Evolutionary conservation across 345 rosid genomes (phyloP).

Genomic region (Camelina neglecta): DNA sequence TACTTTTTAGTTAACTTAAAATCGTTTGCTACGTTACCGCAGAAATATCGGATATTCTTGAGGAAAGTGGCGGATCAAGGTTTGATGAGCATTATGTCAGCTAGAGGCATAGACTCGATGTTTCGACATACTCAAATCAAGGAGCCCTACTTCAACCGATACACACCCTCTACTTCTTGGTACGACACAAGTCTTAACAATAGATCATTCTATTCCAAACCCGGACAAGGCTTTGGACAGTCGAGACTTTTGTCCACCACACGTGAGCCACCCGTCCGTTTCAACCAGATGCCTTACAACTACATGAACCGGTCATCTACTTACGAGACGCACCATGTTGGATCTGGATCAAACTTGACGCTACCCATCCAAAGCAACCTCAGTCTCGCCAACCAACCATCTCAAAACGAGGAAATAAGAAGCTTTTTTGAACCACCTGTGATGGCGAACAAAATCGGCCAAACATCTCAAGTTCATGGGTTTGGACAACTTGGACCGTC

Average conservation of each 20-base stretch:
- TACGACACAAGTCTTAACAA: conserved; percentile 28
- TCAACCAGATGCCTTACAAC: conserved; percentile 28
- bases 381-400: conserved; percentile 20
- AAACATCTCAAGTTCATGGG: conserved; percentile 35
- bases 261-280: conserved; percentile 21
- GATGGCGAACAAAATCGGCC: conserved; percentile 23
- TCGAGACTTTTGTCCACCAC: conserved; percentile 42
- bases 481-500: conserved; percentile 30
- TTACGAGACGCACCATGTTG: conserved; percentile 28
- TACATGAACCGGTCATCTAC: conserved; percentile 38
- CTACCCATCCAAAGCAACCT: conserved; percentile 35
- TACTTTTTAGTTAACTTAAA: conserved; percentile 1
- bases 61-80: conserved; percentile 52
- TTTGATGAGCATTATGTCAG: background rate
- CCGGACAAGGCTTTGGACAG: conserved; percentile 34
- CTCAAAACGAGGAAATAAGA: conserved; percentile 26
- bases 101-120: conserved; percentile 40
- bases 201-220: conserved; percentile 28
- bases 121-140: conserved; percentile 43
- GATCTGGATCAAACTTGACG: conserved; percentile 38
- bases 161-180: conserved; percentile 25
- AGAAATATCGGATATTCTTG: conserved; percentile 77
- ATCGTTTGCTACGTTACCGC: conserved; percentile 16
- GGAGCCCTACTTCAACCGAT: conserved; percentile 20
- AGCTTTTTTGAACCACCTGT: conserved; percentile 22